Evolutionary conservation across 306 rosid species (phyloP).

Genomic region (Cucumis sativus): Cucumber_9930_V3 NC_026655.2:30610001-30610500

Average conservation of each 20-base stretch:
- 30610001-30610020: conserved; percentile 56
- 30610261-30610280: not conserved
- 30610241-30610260: not conserved
- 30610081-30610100: conserved; percentile 53
- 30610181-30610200: not conserved
- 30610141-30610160: not conserved
- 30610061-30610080: conserved; percentile 56
- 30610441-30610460: not conserved
- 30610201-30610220: not conserved
- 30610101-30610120: conserved; percentile 44
- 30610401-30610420: not conserved
- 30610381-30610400: not conserved
- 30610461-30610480: conserved; percentile 85
- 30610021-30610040: conserved; percentile 36
- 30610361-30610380: not conserved
- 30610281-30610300: not conserved
- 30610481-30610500: conserved; percentile 92
- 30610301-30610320: not conserved
- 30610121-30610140: not conserved
- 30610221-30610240: not conserved
- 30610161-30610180: not conserved
- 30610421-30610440: not conserved
- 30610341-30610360: conserved; percentile 3
- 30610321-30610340: not conserved
- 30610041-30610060: conserved; percentile 30